These are phyloP conservation scores for Wickerhamiella galacta DNA, from an alignment of 805 yeast genomes.

Conservation along the genomic window DNA sequence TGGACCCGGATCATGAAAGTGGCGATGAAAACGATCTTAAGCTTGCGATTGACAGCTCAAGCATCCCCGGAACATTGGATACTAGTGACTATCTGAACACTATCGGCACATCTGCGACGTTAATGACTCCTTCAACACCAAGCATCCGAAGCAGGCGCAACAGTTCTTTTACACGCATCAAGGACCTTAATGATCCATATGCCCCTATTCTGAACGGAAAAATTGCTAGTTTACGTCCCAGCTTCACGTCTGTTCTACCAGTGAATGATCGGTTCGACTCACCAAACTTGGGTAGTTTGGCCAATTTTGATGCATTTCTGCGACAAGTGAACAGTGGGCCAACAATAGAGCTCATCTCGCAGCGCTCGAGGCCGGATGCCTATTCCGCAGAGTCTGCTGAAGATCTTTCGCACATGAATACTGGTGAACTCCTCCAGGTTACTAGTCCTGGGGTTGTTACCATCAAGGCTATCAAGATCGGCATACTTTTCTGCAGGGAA, in stretches of 20 bases:
- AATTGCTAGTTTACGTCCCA: constrained; percentile 22
- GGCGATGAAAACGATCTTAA: too few species aligned
- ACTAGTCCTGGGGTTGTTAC: constrained; percentile 24
- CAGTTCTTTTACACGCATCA: constrained; percentile 22
- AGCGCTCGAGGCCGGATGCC: constrained; percentile 25
- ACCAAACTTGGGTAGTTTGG: constrained; percentile 11
- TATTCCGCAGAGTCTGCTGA: constrained; percentile 10
- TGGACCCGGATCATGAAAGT: too few species aligned
- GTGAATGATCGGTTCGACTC: constrained; percentile 19
- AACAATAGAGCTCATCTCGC: constrained; percentile 22
- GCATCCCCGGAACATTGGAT: too few species aligned
- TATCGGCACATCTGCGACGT: neutral
- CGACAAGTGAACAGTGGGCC: constrained; percentile 19
- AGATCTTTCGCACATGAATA: constrained; percentile 9
- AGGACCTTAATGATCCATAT: constrained; percentile 23
- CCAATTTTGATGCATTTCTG: constrained; percentile 15
- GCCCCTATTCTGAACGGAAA: constrained; percentile 21
- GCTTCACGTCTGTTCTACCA: constrained; percentile 13
- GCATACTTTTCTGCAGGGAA: constrained; percentile 23
- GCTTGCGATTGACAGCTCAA: too few species aligned
- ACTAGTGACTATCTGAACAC: neutral
- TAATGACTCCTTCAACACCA: neutral
- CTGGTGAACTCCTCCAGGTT: constrained; percentile 15
- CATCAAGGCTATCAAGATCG: constrained; percentile 25
- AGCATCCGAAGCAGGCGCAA: constrained; percentile 13